These are phyloP conservation scores for Plantago ovata DNA, from an alignment of 257 asterid species.

Conservation along the genomic window DNA sequence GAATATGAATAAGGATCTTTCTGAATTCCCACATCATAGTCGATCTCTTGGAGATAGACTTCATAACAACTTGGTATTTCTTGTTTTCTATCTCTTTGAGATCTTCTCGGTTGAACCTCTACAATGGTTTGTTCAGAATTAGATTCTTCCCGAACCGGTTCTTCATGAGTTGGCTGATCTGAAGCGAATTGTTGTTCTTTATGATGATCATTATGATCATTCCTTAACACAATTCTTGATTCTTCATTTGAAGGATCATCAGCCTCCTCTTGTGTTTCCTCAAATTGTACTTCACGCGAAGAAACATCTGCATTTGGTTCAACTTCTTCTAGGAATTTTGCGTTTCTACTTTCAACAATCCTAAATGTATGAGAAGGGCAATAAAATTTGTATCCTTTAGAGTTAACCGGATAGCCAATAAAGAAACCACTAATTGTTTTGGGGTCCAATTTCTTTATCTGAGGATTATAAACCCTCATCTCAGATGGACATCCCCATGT, in stretches of 20 bases:
- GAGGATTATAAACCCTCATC: neutral
- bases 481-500: neutral
- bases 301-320: neutral
- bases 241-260: neutral
- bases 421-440: neutral
- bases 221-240: neutral
- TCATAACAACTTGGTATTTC: conserved; percentile 2
- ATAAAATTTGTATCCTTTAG: neutral
- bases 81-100: conserved; percentile 3
- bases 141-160: neutral
- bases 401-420: neutral
- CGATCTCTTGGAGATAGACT: neutral
- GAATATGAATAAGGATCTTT: neutral
- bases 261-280: neutral
- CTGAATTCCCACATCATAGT: neutral
- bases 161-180: neutral
- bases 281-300: neutral
- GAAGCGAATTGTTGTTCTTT: too few species aligned
- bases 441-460: neutral
- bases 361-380: neutral
- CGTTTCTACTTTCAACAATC: neutral
- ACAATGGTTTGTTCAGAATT: neutral
- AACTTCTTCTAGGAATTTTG: neutral
- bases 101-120: conserved; percentile 1
- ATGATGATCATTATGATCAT: neutral